phyloP scores from a whole-genome alignment of 1,284 basidiomycete genomes.

The Tilletia indica region DNA sequence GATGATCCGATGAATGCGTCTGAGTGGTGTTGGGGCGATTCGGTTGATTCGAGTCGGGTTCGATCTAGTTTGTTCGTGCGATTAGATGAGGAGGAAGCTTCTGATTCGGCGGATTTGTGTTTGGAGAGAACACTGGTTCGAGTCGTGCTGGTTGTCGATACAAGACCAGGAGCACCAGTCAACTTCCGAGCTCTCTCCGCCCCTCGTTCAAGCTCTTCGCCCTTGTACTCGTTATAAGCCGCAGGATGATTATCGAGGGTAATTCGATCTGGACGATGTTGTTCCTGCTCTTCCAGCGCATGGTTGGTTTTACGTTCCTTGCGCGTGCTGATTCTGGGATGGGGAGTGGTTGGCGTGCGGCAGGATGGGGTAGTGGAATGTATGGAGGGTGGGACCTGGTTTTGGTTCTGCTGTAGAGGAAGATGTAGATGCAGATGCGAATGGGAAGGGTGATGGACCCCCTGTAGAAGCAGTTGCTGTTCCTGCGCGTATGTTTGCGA shows the following conservation, averaged over 20 bases:
- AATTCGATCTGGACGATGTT: constrained; percentile 52
- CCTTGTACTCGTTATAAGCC: constrained; percentile 49
- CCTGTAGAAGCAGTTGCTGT: background rate
- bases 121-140: background rate
- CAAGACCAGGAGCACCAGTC: background rate
- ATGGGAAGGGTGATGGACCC: background rate
- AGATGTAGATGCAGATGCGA: background rate
- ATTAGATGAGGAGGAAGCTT: background rate
- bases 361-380: constrained; percentile 54
- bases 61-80: constrained; percentile 33
- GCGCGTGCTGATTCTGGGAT: constrained; percentile 46
- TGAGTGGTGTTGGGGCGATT: constrained; percentile 25
- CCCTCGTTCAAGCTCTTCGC: constrained; percentile 37
- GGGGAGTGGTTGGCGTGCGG: constrained; percentile 42
- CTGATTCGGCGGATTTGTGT: background rate
- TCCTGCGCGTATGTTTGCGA: constrained; percentile 26
- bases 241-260: constrained; percentile 48
- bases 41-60: constrained; percentile 45
- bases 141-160: background rate
- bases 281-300: constrained; percentile 47
- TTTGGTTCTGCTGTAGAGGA: background rate
- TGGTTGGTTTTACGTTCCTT: constrained; percentile 41
- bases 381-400: constrained; percentile 32
- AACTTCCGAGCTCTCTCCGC: constrained; percentile 14
- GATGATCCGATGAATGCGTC: constrained; percentile 43